Evolutionary conservation across 306 rosid species (phyloP), one percentile per base, ranked within the genome.

Genomic region (Leucaena leucocephala): DNA sequence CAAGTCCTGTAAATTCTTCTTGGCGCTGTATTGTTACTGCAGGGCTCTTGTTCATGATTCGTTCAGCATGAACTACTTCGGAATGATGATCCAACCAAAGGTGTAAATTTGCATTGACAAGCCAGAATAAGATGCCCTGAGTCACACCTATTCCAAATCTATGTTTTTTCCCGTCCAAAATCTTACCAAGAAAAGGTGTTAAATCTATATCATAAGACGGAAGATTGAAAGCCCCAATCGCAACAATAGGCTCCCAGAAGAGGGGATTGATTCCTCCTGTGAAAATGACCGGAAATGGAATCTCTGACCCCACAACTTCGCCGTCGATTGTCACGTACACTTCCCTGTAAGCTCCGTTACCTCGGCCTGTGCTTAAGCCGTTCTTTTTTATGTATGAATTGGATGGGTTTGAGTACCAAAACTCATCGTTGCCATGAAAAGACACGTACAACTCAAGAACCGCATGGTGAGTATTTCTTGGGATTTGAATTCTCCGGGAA

Each of bases 381-480:
- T 93, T 93, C 17, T 83, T 16, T 9, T 27, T 68, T 48, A 93
- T 83, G 74, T 93, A 93, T 16, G 92, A 82, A 82, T 67, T 81
- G 9, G 98, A 89, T 11, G 97, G 93, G 58, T 93, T 93, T 11
- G 97, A 88, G 85, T 93, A 93, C 98, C 98, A 93, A 65, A 91
- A 93, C 86, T 93, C 98, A 59, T 93, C 98, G 78, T 91, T 87
- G 59, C 97, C 98, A 54, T 91, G 97, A 43, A 82, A 93, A 57
- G 98, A 93, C 61, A 87, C 93, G 27, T 71, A 93, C 33, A 91
- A 38, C 58, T 93, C 98, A 27, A 93, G 65, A 34, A 91, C 89
- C 1, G 82, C 90, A 2, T 87, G 84, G 42, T 82, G 81, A 21
- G 98, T 72, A 71, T 93, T 93, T 11, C 15, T 36, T 5, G 98